Conservation (phyloP, 1,139 yeast species). For the Kodamaea ohmeri region DNA sequence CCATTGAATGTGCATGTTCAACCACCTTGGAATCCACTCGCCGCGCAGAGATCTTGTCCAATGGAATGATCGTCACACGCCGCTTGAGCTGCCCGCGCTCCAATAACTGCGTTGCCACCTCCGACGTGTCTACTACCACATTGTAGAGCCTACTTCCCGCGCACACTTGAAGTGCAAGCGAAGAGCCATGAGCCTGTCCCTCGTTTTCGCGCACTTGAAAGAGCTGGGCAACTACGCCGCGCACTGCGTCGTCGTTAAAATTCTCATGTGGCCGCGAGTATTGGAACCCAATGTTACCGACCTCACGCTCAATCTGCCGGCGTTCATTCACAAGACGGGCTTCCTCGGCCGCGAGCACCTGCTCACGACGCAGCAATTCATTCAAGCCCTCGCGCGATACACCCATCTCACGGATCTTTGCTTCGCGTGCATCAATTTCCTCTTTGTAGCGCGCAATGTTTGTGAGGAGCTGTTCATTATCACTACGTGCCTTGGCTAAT, state of each 20-base stretch:
- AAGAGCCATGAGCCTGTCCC: conserved; percentile 36
- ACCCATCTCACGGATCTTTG: conserved; percentile 51
- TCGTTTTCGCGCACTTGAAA: conserved; percentile 47
- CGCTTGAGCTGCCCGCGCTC: conserved; percentile 76
- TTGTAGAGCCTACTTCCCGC: conserved; percentile 92
- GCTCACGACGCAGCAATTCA: conserved; percentile 47
- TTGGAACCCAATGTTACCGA: conserved; percentile 73
- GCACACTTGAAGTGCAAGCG: conserved; percentile 86
- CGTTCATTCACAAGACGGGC: conserved; percentile 48
- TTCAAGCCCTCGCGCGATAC: conserved; percentile 49
- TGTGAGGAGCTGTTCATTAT: conserved; percentile 41
- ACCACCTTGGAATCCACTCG: conserved; percentile 44
- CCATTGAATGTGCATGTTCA: conserved; percentile 60
- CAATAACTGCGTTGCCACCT: conserved; percentile 75
- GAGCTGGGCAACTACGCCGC: conserved; percentile 90
- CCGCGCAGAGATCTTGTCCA: conserved; percentile 75
- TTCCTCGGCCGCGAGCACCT: conserved; percentile 25
- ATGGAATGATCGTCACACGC: conserved; percentile 88
- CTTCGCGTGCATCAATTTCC: conserved; percentile 40
- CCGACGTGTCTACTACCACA: conserved; percentile 87
- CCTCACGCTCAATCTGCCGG: conserved; percentile 58
- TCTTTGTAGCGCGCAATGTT: conserved; percentile 45
- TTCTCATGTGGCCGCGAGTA: conserved; percentile 63
- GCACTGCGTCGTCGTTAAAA: conserved; percentile 63
- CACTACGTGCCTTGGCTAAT: conserved; percentile 52